These are phyloP conservation scores for Pseudocercospora fijiensis DNA, from an alignment of 2,329 filamentous ascomycete genomes.

Conservation along the genomic window DNA sequence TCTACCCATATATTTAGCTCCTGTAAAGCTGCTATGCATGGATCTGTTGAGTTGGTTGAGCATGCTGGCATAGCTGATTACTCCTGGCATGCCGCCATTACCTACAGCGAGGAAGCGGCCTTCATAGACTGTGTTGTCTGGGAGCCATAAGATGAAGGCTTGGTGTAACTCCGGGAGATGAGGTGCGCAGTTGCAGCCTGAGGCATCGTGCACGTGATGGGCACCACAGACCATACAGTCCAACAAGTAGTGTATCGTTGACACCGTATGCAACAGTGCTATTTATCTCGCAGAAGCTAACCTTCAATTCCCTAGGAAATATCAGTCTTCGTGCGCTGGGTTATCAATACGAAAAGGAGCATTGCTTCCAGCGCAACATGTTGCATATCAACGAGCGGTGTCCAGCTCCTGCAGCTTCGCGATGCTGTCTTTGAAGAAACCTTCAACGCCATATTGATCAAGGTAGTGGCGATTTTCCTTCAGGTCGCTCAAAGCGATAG, in stretches of 20 bases:
- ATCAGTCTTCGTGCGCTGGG: too few relatives aligned
- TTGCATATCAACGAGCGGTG: background rate
- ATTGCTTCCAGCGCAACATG: too few relatives aligned
- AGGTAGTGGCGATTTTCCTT: constrained; percentile 5
- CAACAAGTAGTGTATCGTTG: constrained; percentile 29
- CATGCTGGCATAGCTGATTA: constrained; percentile 29
- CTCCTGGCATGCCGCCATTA: constrained; percentile 35
- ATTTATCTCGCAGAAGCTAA: constrained; percentile 31
- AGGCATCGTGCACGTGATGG: too few relatives aligned
- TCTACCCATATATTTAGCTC: background rate
- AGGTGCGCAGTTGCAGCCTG: too few relatives aligned
- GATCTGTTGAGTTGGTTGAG: constrained; percentile 28
- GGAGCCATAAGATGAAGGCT: constrained; percentile 31
- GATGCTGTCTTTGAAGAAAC: constrained; percentile 10
- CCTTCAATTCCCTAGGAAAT: background rate
- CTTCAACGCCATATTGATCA: constrained; percentile 12
- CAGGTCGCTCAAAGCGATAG: constrained; percentile 5
- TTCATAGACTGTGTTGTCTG: constrained; percentile 27
- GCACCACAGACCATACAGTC: too few relatives aligned
- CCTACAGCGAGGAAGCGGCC: constrained; percentile 34
- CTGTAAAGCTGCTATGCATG: background rate
- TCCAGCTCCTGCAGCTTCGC: constrained; percentile 7
- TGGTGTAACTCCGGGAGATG: too few relatives aligned
- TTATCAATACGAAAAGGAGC: too few relatives aligned
- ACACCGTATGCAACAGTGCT: constrained; percentile 28